Evolutionary conservation across 306 rosid genomes (phyloP), one percentile per base, ranked within the genome.

Genomic region (Mucuna pruriens): DNA sequence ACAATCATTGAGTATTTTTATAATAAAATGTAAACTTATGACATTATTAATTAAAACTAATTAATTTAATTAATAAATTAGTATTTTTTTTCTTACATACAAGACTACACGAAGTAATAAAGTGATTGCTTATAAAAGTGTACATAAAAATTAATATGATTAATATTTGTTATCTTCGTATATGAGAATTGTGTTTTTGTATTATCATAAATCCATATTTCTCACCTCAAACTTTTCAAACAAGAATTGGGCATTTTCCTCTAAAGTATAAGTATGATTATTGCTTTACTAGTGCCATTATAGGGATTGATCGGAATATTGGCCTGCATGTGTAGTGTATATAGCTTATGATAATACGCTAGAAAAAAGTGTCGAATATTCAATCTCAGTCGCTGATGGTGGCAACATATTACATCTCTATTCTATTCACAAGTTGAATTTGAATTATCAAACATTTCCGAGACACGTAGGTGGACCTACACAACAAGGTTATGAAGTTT

Each of bases 401-500:
- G 83, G 79, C 73, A 82, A 75, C 75, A 69, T 77, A 69, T 33
- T 66, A 71, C 61, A 76, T 80, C 77, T 57, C 63, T 75, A 44
- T 78, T 67, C 69, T 61, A 68, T 84, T 44, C 77, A 39, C 58
- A 45, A 26, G 11, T 51, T 63, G 71, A 75, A 40, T 78, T 39
- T 60, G 55, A 34, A 75, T 39, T 58, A 80, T 79, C 78, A 58
- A 76, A 83, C 34, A 45, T 44, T 72, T 73, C 51, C 60, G 16
- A 69, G 71, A 79, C 69, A 64, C 40, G 34, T 64, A 74, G 31
- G 87, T 76, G 89, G 85, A 23, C 82, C 82, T 83, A 70, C 57
- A 9, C 20, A 38, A 69, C 57, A 13, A 54, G 52, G 33, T 36
- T 49, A 9, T 33, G 12, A 62, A 64, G 48, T 13, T 45, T 39